Base-by-base conservation (phyloP, 805 yeast genomes). In the Starmerella scarabaei region DNA sequence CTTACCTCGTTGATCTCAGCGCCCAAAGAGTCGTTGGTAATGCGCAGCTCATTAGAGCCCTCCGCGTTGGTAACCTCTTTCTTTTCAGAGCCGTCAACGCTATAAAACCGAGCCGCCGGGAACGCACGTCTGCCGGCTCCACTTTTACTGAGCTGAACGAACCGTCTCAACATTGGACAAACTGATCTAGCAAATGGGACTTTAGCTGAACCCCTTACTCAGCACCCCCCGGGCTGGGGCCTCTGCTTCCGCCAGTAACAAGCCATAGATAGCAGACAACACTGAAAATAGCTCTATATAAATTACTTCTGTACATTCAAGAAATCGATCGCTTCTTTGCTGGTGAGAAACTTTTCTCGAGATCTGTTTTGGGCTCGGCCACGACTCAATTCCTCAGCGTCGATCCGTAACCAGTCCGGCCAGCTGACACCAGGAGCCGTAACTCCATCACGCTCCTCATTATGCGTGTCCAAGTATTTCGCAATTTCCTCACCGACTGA, bases 401-500 rank as follows among this genome's bases (percentile, higher is more conserved):
- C 73, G 24, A 83, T 64, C 28, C 55, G 62, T 37, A 55, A 47
- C 94, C 94, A 83, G 40, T 75, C 75, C 0, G 64, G 50, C 94
- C 94, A 83, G 14, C 58, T 47, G 2, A 77, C 69, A 2, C 58
- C 53, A 7, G 29, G 4, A 5, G n/a, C 14, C 7, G n/a, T 15
- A 17, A 35, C 18, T 2, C 17, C 41, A 5, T 16, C 35, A 5
- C 37, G 23, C 16, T 34, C 42, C 5, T 21, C 29, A 11, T 52
- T 60, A 14, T 48, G 37, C 43, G 54, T 56, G 17, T 20, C 15
- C 15, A 49, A 26, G 21, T 24, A 41, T 12, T 67, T 63, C 15
- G 75, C 53, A 0, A 91, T 65, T 11, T 67, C 61, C 21, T 75
- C 82, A 0, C 84, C 88, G 0, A 88, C 77, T 7, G 73, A 70